phyloP scores from a whole-genome alignment of 2,329 filamentous ascomycete genomes.

The Talaromyces sp. region DNA sequence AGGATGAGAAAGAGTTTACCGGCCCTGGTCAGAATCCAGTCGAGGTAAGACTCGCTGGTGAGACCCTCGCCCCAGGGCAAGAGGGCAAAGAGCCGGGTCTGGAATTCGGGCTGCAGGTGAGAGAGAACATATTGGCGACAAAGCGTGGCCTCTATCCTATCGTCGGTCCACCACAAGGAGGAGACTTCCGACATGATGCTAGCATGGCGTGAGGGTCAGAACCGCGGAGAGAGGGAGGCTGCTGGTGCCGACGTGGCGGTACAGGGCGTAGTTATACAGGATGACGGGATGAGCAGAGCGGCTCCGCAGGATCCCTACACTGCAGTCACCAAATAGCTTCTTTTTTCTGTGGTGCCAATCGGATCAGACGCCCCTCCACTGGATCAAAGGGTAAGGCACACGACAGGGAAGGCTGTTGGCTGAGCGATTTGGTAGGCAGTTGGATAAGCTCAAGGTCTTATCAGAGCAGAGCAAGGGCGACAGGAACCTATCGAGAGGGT shows the following conservation, averaged over 20 bases:
- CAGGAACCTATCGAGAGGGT: neutral
- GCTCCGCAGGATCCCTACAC: neutral
- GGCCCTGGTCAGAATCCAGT: conserved; percentile 58
- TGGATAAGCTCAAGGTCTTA: neutral
- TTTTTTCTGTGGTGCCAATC: neutral
- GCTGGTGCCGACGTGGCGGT: neutral
- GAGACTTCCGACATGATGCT: conserved; percentile 24
- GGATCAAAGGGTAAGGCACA: neutral
- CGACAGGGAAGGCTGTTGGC: neutral
- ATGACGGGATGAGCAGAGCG: neutral
- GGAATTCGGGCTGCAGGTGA: conserved; percentile 29
- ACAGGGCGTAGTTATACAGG: neutral
- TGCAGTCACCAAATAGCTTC: neutral
- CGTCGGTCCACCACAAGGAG: conserved; percentile 44
- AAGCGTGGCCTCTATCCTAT: conserved; percentile 40
- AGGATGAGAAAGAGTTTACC: conserved; percentile 57
- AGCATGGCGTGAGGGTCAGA: neutral
- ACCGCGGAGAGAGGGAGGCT: neutral
- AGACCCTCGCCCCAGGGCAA: conserved; percentile 41
- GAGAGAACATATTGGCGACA: conserved; percentile 37
- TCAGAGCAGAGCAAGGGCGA: neutral
- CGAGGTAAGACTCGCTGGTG: conserved; percentile 52
- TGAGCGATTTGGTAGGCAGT: neutral
- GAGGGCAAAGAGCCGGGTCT: conserved; percentile 34
- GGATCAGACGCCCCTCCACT: neutral